phyloP scores from a whole-genome alignment of 2,329 filamentous ascomycete genomes.

The Alternaria novae-zelandiae region DNA sequence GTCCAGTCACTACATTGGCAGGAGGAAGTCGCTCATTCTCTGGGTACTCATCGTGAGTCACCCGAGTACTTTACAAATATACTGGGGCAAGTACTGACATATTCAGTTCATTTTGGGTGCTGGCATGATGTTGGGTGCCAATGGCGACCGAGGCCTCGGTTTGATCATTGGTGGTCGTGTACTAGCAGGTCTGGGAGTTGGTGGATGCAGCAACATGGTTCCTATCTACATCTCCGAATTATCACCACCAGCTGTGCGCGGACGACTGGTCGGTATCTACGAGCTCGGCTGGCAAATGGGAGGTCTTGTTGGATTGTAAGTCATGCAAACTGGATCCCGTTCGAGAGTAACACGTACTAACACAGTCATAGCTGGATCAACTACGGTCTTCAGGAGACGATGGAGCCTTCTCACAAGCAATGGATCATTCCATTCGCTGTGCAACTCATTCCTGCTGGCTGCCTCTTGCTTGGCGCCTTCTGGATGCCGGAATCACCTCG shows the following conservation, averaged over 20 bases:
- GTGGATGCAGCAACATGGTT: constrained; percentile 62
- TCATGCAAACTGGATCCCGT: constrained; percentile 35
- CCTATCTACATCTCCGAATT: constrained; percentile 68
- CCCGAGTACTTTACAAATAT: not conserved
- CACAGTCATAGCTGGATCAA: constrained; percentile 42
- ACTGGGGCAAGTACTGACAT: not conserved
- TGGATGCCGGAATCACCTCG: constrained; percentile 54
- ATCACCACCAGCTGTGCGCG: constrained; percentile 64
- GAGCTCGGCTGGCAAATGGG: constrained; percentile 59
- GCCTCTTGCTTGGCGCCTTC: constrained; percentile 57
- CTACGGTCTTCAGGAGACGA: constrained; percentile 54
- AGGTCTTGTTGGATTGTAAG: constrained; percentile 35
- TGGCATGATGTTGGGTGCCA: constrained; percentile 70
- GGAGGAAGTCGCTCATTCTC: constrained; percentile 67
- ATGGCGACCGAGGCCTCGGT: constrained; percentile 57
- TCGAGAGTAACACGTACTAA: constrained; percentile 50
- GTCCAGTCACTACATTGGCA: constrained; percentile 70
- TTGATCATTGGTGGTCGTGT: constrained; percentile 64
- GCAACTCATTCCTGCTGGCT: constrained; percentile 70
- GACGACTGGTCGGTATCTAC: constrained; percentile 60
- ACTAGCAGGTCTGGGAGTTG: constrained; percentile 63
- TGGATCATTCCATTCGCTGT: constrained; percentile 63
- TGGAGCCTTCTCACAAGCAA: constrained; percentile 52
- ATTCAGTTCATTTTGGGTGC: constrained; percentile 68
- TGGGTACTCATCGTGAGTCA: constrained; percentile 59